Evolutionary conservation across 192 early-diverging fungal genomes (phyloP).

Genomic region (Coemansia sp.): DNA sequence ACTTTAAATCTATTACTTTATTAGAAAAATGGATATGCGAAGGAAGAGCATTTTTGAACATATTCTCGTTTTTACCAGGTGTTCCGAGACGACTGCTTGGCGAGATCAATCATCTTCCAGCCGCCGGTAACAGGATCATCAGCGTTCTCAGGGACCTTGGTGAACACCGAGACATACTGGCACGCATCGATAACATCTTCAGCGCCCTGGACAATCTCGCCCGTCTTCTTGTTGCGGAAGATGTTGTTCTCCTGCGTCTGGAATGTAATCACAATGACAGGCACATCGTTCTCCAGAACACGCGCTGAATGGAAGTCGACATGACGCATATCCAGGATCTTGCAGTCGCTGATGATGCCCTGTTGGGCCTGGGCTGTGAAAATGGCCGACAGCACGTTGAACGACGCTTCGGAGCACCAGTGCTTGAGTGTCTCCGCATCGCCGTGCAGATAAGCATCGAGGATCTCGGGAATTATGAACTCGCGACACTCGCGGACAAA

Average conservation of each 20-base stretch:
- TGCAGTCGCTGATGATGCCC: constrained; percentile 91
- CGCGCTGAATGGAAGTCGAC: constrained; percentile 89
- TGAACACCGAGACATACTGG: constrained; percentile 88
- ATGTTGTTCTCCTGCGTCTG: constrained; percentile 91
- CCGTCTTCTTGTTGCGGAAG: constrained; percentile 84
- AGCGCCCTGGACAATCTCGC: constrained; percentile 83
- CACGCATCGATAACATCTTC: constrained; percentile 89
- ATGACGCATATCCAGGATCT: constrained; percentile 88
- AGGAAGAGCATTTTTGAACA: constrained; percentile 5
- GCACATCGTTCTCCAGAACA: constrained; percentile 91
- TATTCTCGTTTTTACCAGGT: constrained; percentile 38
- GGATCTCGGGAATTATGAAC: constrained; percentile 93
- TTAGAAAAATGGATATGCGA: not conserved
- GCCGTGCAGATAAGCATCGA: constrained; percentile 91
- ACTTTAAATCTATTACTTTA: constrained; percentile 11
- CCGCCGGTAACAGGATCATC: constrained; percentile 83
- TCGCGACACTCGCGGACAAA: constrained; percentile 91
- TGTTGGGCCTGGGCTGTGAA: constrained; percentile 82
- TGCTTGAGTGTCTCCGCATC: constrained; percentile 79
- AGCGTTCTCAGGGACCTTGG: constrained; percentile 79
- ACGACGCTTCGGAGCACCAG: constrained; percentile 95
- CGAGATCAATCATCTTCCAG: constrained; percentile 92
- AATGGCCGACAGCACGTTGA: constrained; percentile 80
- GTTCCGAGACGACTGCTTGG: constrained; percentile 64
- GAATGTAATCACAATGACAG: constrained; percentile 87